These are phyloP conservation scores for Sungouiozyma ichnusensis DNA, from an alignment of 805 yeast species.

Conservation along the genomic window DNA sequence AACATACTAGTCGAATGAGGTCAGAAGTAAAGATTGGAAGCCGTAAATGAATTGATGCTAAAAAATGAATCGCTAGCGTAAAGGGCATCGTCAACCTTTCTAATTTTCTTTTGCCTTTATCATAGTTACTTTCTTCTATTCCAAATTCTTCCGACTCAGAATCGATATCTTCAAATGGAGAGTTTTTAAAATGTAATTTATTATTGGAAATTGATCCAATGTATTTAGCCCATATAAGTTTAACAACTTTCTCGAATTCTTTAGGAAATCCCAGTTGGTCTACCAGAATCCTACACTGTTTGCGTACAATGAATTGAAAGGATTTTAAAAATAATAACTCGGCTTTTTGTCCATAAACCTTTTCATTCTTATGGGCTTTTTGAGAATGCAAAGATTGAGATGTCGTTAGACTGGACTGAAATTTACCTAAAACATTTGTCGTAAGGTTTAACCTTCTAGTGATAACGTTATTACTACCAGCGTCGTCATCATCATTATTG, in stretches of 20 bases:
- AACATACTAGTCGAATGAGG: slow-evolving; percentile 32
- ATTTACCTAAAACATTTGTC: slow-evolving; percentile 32
- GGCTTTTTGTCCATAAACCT: slow-evolving; percentile 41
- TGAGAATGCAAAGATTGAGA: slow-evolving; percentile 18
- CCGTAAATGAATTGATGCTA: slow-evolving; percentile 39
- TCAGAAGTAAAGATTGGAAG: slow-evolving; percentile 44
- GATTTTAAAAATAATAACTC: slow-evolving; percentile 34
- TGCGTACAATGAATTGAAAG: slow-evolving; percentile 41
- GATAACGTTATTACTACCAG: slow-evolving; percentile 29
- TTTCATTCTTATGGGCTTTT: slow-evolving; percentile 9
- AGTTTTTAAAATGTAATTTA: slow-evolving; percentile 6
- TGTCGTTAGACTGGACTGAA: slow-evolving; percentile 26
- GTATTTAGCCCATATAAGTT: slow-evolving; percentile 30
- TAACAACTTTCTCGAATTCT: slow-evolving; percentile 27
- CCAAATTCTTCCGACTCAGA: slow-evolving; percentile 6
- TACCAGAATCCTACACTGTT: slow-evolving; percentile 37
- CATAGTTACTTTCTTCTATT: neutral
- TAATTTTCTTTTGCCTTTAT: slow-evolving; percentile 1
- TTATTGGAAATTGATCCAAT: slow-evolving; percentile 10
- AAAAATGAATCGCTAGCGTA: slow-evolving; percentile 35
- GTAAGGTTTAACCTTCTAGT: slow-evolving; percentile 49
- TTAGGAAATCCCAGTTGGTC: slow-evolving; percentile 24
- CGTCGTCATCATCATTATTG: slow-evolving; percentile 72
- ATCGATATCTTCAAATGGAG: slow-evolving; percentile 9
- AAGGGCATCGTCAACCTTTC: slow-evolving; percentile 16